Evolutionary conservation across 139 green algal genomes (phyloP).

Genomic region (Auxenochlorella protothecoides): DNA sequence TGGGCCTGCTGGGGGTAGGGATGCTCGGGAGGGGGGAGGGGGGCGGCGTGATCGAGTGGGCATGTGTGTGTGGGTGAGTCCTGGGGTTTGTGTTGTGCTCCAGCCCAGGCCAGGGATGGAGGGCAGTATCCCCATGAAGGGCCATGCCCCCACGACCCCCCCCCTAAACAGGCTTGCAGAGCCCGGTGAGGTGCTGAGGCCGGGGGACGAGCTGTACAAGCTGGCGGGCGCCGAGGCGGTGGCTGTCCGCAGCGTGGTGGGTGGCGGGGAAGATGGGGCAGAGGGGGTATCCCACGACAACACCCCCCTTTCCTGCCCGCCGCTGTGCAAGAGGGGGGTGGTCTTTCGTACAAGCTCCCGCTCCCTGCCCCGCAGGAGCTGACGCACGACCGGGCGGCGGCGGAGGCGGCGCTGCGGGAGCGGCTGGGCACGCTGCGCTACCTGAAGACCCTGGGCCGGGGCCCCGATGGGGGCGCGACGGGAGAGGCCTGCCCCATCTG

Average conservation of each 20-base stretch:
- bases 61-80: too few species aligned
- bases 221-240: slow-evolving; percentile 38
- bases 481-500: slow-evolving; percentile 59
- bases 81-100: too few species aligned
- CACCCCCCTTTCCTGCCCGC: too few species aligned
- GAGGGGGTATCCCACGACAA: too few species aligned
- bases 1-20: slow-evolving; percentile 9
- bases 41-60: too few species aligned
- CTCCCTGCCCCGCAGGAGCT: slow-evolving; percentile 32
- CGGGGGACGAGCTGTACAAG: slow-evolving; percentile 50
- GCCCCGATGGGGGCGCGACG: neutral
- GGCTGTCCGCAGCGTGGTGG: slow-evolving; percentile 30
- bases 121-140: too few species aligned
- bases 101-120: too few species aligned
- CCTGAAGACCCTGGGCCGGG: slow-evolving; percentile 27
- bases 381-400: slow-evolving; percentile 37
- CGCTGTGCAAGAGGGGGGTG: too few species aligned
- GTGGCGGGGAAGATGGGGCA: too few species aligned
- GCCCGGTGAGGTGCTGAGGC: slow-evolving; percentile 18
- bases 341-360: neutral
- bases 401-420: slow-evolving; percentile 44
- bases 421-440: slow-evolving; percentile 64
- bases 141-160: too few species aligned
- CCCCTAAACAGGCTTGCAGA: slow-evolving; percentile 10
- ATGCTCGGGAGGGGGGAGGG: too few species aligned